Conservation (phyloP, 106 monocot species). For the Triglochin maritima region DNA sequence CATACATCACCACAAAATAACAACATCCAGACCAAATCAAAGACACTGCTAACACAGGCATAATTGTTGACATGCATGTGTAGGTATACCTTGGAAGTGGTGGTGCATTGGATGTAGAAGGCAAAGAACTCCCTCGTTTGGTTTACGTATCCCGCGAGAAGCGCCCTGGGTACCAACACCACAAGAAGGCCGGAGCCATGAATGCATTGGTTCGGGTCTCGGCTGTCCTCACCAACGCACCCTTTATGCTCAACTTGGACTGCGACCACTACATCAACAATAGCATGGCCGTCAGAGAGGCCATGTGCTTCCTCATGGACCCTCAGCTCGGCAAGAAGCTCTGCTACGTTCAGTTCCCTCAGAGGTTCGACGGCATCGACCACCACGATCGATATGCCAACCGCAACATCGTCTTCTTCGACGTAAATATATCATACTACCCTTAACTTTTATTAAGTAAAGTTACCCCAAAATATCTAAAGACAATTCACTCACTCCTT, state of each 20-base stretch:
- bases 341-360: constrained; percentile 91
- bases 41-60: background rate
- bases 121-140: constrained; percentile 66
- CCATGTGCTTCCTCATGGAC: constrained; percentile 97
- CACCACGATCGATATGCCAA: constrained; percentile 72
- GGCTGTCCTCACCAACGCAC: constrained; percentile 84
- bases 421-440: constrained; percentile 30
- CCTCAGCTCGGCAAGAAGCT: constrained; percentile 93
- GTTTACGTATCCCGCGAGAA: constrained; percentile 92
- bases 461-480: no score
- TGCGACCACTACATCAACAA: constrained; percentile 95
- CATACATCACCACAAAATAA: background rate
- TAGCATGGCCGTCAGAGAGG: constrained; percentile 77
- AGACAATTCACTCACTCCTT: no score
- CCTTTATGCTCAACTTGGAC: constrained; percentile 78
- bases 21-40: background rate
- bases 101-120: constrained; percentile 79
- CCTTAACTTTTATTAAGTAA: background rate
- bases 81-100: constrained; percentile 79
- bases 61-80: background rate
- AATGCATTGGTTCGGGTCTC: constrained; percentile 87
- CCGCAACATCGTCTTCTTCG: constrained; percentile 89
- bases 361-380: constrained; percentile 87
- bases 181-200: constrained; percentile 95
- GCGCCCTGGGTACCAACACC: constrained; percentile 84